Conservation (phyloP, 2,329 filamentous ascomycete species). For the Thielaviopsis musarum region DNA sequence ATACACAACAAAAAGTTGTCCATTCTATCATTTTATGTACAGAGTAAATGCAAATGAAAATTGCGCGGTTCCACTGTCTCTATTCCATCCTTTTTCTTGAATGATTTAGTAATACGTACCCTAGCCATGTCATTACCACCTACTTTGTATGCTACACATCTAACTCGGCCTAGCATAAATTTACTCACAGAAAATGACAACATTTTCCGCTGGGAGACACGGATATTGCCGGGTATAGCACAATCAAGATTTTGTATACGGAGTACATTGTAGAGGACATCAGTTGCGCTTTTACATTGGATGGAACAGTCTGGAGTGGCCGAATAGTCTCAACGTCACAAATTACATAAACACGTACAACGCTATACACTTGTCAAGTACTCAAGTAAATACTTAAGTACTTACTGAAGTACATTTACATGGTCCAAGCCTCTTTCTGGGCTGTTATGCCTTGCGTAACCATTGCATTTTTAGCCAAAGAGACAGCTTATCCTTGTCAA, state of each 20-base stretch:
- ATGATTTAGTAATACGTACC: too few relatives aligned
- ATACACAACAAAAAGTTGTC: too few relatives aligned
- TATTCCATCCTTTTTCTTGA: neutral
- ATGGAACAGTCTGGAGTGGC: neutral
- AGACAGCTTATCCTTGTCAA: neutral
- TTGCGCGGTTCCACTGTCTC: neutral
- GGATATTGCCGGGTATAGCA: too few relatives aligned
- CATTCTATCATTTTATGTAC: too few relatives aligned
- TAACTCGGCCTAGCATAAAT: neutral
- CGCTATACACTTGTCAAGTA: too few relatives aligned
- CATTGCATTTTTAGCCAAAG: neutral
- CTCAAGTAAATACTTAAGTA: too few relatives aligned
- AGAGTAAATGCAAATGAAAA: too few relatives aligned
- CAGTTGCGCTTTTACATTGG: neutral
- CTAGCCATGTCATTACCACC: too few relatives aligned
- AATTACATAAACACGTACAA: neutral
- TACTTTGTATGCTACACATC: too few relatives aligned
- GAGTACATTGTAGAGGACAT: neutral
- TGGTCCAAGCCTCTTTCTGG: neutral
- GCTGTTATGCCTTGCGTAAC: neutral
- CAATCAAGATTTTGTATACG: neutral
- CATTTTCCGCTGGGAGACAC: neutral
- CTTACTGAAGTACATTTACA: neutral
- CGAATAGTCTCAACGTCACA: neutral
- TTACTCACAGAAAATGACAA: neutral